A percentile compares a stretch with the other conserved stretches of the same genome.
Conservation (phyloP, 129 eudicot species). For the Tanacetum coccineum region DNA sequence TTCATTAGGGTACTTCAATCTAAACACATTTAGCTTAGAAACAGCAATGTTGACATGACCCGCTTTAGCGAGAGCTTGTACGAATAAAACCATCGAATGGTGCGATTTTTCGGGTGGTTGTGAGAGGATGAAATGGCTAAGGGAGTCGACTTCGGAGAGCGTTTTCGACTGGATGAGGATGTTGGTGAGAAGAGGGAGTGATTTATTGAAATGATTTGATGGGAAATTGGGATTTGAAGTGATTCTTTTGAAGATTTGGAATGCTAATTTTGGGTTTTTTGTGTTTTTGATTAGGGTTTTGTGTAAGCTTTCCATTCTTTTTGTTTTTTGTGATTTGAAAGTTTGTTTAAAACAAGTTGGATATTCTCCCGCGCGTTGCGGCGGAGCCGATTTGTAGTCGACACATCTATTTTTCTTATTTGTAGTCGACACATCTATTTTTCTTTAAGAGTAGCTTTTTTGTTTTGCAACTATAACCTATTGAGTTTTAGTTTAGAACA, state of each 20-base stretch:
- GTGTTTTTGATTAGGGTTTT: constrained; percentile 54
- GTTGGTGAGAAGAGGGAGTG: constrained; percentile 47
- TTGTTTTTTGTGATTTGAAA: not conserved
- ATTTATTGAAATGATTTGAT: constrained; percentile 19
- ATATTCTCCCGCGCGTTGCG: no score
- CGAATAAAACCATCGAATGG: constrained; percentile 25
- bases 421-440: no score
- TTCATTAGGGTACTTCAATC: constrained; percentile 39
- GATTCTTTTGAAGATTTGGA: constrained; percentile 72
- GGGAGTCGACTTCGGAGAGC: constrained; percentile 51
- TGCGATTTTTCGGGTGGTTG: constrained; percentile 16
- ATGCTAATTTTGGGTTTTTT: constrained; percentile 64
- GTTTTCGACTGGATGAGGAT: constrained; percentile 57
- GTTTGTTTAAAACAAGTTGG: no score
- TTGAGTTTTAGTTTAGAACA: no score
- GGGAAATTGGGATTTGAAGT: constrained; percentile 31
- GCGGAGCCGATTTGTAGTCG: no score
- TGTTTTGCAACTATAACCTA: no score
- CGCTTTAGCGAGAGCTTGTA: constrained; percentile 37
- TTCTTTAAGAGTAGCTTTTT: no score
- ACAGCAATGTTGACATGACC: constrained; percentile 53
- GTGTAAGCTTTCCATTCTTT: constrained; percentile 34
- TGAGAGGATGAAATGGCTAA: constrained; percentile 52
- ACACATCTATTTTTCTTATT: no score
- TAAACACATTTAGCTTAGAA: constrained; percentile 53